phyloP scores from a whole-genome alignment of 2,329 filamentous ascomycete genomes.

The Rugonectria rugulosa region DNA sequence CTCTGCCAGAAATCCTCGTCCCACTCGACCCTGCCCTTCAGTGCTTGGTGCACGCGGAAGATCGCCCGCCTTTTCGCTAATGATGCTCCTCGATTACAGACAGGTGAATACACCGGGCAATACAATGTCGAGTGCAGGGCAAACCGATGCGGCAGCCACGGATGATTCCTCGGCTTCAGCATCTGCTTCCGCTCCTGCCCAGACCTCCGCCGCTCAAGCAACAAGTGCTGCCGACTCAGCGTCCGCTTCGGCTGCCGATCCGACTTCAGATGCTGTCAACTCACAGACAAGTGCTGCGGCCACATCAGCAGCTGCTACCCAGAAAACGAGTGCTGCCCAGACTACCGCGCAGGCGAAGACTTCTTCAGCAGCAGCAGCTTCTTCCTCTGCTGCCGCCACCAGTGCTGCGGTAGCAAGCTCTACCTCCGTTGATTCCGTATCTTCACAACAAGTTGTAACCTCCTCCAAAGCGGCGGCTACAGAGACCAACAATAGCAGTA shows the following conservation, averaged over 20 bases:
- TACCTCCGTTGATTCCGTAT: neutral
- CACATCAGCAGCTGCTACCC: neutral
- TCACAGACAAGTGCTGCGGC: neutral
- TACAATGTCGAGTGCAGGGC: slow-evolving; percentile 45
- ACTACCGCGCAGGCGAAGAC: no score
- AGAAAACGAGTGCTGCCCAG: neutral
- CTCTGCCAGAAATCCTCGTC: neutral
- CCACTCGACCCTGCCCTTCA: neutral
- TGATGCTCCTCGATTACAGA: slow-evolving; percentile 42
- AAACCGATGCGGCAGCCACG: slow-evolving; percentile 31
- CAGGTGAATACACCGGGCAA: slow-evolving; percentile 37
- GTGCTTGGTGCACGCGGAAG: slow-evolving; percentile 21
- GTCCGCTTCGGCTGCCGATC: neutral
- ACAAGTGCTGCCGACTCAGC: slow-evolving; percentile 6
- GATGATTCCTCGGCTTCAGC: slow-evolving; percentile 28
- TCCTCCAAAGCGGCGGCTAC: neutral
- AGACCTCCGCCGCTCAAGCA: slow-evolving; percentile 8
- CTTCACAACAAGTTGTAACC: neutral
- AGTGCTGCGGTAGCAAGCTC: slow-evolving; percentile 4
- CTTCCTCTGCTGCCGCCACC: slow-evolving; percentile 8
- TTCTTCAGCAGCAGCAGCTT: slow-evolving; percentile 17
- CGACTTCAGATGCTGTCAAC: neutral
- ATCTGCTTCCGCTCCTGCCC: slow-evolving; percentile 17
- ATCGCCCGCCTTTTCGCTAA: slow-evolving; percentile 40
- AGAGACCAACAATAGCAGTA: slow-evolving; percentile 17